Conservation (phyloP, 371 early-diverging fungal species). For the Rhizopus arrhizus region DNA sequence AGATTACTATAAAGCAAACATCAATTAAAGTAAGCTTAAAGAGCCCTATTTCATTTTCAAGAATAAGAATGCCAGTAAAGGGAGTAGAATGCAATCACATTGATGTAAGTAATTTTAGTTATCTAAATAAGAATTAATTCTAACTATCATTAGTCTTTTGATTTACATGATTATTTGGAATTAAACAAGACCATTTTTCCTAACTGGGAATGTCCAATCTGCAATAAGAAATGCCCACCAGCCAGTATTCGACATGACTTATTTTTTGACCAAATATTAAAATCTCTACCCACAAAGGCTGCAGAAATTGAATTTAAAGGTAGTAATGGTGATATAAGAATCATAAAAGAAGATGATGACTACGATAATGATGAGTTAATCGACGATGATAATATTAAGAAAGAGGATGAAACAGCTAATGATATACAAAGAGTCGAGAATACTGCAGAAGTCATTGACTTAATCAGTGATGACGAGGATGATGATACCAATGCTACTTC, state of each 20-base stretch:
- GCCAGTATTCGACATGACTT: conserved; percentile 27
- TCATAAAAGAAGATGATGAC: conserved; percentile 30
- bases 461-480: conserved; percentile 42
- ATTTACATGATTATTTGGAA: conserved; percentile 32
- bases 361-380: conserved; percentile 26
- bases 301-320: conserved; percentile 33
- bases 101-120: conserved; percentile 26
- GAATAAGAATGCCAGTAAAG: conserved; percentile 38
- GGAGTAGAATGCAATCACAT: conserved; percentile 38
- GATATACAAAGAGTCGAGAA: neutral
- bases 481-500: neutral
- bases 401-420: neutral
- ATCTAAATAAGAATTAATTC: neutral
- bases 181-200: conserved; percentile 20
- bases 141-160: conserved; percentile 39
- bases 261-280: conserved; percentile 30
- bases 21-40: conserved; percentile 31
- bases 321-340: conserved; percentile 21
- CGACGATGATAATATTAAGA: conserved; percentile 15
- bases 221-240: conserved; percentile 28
- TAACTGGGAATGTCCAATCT: conserved; percentile 45
- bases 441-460: conserved; percentile 32
- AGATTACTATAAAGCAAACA: conserved; percentile 34
- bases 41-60: conserved; percentile 40
- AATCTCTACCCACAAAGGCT: conserved; percentile 27